Conservation (phyloP, 2,329 filamentous ascomycete species). For the Colletotrichum destructivum region DNA sequence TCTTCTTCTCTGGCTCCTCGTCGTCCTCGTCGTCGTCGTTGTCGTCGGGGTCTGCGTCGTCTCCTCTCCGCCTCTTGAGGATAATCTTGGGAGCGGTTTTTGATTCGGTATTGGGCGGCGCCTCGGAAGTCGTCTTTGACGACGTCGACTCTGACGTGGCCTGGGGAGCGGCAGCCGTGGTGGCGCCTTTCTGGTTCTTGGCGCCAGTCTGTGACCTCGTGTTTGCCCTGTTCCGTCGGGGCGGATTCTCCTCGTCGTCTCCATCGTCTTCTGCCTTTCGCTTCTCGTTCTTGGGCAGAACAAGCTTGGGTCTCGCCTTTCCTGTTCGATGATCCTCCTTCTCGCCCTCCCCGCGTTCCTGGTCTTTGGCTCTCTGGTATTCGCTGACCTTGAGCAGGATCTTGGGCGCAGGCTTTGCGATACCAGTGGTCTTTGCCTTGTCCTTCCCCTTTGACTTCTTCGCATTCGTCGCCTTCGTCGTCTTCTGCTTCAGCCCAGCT, state of each 20-base stretch:
- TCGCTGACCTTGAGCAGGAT: neutral
- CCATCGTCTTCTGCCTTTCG: neutral
- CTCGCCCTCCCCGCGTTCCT: no score
- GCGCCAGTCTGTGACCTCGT: no score
- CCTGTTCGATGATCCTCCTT: no score
- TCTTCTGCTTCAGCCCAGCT: neutral
- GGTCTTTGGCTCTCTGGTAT: no score
- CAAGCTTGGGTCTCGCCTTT: neutral
- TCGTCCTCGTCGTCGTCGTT: neutral
- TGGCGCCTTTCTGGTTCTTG: neutral
- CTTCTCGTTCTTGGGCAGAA: neutral
- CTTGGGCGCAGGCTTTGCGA: neutral
- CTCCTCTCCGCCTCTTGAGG: neutral
- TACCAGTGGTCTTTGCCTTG: neutral
- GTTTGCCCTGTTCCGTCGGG: no score
- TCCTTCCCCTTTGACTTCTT: neutral
- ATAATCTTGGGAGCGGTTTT: neutral
- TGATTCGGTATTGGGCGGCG: neutral
- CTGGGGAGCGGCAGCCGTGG: no score
- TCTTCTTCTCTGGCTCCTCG: neutral
- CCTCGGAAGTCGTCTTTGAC: neutral
- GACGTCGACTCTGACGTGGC: neutral
- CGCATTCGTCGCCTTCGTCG: neutral
- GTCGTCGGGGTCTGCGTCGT: neutral
- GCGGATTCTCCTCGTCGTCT: neutral